Percentiles rank a stretch among this genome's conserved stretches.
Conservation (phyloP, 108 stramenopile species). For the Skeletonema costatum region DNA sequence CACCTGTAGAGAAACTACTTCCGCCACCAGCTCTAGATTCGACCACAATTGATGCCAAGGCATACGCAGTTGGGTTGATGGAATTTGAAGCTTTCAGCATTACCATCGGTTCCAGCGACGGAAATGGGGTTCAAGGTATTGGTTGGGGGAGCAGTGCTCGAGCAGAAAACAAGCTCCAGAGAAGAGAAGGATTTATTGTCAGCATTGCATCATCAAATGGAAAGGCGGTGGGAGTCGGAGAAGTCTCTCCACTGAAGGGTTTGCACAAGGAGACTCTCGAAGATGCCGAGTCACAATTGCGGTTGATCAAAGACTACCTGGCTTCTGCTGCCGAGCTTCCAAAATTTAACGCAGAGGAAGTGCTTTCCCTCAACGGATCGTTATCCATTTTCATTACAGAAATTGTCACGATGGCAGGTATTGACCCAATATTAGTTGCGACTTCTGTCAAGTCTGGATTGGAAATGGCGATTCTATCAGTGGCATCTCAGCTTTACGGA, state of each 20-base stretch:
- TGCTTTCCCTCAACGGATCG: conserved; percentile 63
- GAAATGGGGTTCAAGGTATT: conserved; percentile 60
- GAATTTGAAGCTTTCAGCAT: conserved; percentile 72
- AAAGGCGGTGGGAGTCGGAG: conserved; percentile 74
- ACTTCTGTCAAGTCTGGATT: conserved; percentile 72
- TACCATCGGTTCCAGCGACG: conserved; percentile 32
- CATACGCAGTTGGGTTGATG: conserved; percentile 33
- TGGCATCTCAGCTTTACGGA: conserved; percentile 59
- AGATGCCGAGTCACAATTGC: conserved; percentile 58
- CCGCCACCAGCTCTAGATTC: neutral
- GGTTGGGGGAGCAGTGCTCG: conserved; percentile 74
- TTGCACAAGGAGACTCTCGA: conserved; percentile 74
- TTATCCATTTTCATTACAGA: conserved; percentile 46
- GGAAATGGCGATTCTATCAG: conserved; percentile 83
- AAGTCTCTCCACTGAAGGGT: conserved; percentile 74
- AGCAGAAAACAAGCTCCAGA: conserved; percentile 26
- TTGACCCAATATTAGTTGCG: conserved; percentile 27
- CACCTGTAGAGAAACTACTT: neutral
- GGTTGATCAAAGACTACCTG: conserved; percentile 41
- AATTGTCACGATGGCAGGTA: conserved; percentile 28
- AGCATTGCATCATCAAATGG: conserved; percentile 61
- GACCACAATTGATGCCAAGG: neutral
- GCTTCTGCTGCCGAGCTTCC: conserved; percentile 21
- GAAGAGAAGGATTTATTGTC: conserved; percentile 70
- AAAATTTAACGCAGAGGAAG: conserved; percentile 38